Base-by-base conservation (phyloP, 441 rosid genomes). In the Adansonia grandidieri region DNA sequence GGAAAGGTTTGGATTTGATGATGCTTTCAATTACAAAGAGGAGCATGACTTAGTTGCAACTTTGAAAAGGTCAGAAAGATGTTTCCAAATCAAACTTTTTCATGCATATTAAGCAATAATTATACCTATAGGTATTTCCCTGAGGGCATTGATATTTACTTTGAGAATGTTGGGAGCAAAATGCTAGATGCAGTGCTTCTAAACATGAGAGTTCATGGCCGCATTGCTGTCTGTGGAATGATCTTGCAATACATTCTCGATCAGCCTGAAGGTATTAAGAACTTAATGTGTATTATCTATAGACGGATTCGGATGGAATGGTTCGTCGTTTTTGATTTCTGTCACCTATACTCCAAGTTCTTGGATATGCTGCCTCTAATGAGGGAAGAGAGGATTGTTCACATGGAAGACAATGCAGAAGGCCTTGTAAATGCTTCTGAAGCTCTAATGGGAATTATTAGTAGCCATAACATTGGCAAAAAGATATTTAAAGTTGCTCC, bases 11-110 rank as follows among this genome's bases (percentile, higher is more conserved):
- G 77, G 80, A 20, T 83, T 86, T 57, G 82, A 86, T 64, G 88
- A 67, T 8, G 88, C 84, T 75, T 83, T 83, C 78, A 86, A 81
- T 64, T 86, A 81, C 47, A 86, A 83, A 54, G 84, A 81, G 54
- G 85, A 81, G 47, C 74, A 70, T 42, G 85, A 85, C 77, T 68
- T 81, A 5, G 77, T 53, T 61, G 88, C 84, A 3, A 75, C 84
- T 42, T 64, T 86, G 65, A 83, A 83, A 48, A 82, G 88, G 88
- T 80, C 47, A 19, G 45, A 5, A 13, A 51, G 56, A 61, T 57
- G 24, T 6, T 57, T 2, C 9, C 9, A 60, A 22, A 60, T 10
- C 64, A 20, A 60, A 54, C 60, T 54, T 54, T n/a, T 54, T n/a
- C 22, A 15, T 6, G 62, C 62, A 57, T 17, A 17, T 60, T 60